Percentiles rank a stretch among this genome's conserved stretches.
Conservation (phyloP, 352 stramenopile genomes). For the Globisporangium sylvaticum region DNA sequence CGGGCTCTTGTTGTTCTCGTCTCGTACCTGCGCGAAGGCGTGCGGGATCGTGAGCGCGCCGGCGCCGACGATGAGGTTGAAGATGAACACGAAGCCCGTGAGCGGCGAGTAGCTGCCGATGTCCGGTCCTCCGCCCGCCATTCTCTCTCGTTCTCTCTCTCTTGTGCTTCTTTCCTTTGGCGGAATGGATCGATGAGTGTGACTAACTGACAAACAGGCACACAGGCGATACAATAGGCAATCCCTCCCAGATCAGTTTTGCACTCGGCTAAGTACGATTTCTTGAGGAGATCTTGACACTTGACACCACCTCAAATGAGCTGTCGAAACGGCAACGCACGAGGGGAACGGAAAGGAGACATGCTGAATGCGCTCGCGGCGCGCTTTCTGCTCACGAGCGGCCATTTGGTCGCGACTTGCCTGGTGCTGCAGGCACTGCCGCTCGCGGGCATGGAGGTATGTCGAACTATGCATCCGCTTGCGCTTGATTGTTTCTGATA, state of each 20-base stretch:
- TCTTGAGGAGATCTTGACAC: background rate
- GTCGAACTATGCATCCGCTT: background rate
- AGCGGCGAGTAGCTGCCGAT: constrained; percentile 79
- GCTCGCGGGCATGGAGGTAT: constrained; percentile 7
- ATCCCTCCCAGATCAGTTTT: background rate
- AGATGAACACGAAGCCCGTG: constrained; percentile 90
- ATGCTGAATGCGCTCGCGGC: constrained; percentile 24
- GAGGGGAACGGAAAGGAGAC: background rate
- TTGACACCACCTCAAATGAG: background rate
- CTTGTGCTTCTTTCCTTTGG: background rate
- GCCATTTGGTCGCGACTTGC: constrained; percentile 56
- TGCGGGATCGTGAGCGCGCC: constrained; percentile 85
- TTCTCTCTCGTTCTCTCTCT: constrained; percentile 14
- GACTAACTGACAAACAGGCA: background rate
- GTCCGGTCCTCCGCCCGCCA: constrained; percentile 44
- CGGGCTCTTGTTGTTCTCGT: too few relatives aligned
- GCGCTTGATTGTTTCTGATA: background rate
- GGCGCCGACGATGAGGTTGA: constrained; percentile 87
- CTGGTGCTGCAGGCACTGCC: constrained; percentile 20
- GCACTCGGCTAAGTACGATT: constrained; percentile 2
- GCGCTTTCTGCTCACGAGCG: constrained; percentile 54
- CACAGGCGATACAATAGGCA: background rate
- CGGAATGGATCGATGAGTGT: background rate
- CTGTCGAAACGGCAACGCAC: background rate
- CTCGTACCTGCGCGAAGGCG: constrained; percentile 83